Conservation (phyloP, 768 basidiomycete genomes). For the Gyrodon lividus region DNA sequence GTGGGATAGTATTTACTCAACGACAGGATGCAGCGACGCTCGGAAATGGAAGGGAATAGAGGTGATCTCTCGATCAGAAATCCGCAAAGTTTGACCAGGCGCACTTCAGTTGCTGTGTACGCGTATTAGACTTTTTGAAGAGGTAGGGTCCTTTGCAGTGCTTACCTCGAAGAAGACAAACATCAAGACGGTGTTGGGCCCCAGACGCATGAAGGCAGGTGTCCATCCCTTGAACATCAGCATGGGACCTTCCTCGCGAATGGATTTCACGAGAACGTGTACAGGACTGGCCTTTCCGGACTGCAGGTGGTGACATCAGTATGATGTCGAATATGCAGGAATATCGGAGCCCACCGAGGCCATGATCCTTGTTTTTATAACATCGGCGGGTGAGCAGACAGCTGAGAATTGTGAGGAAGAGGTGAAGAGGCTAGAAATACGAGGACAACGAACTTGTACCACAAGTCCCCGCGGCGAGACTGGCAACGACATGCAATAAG, state of each 20-base stretch:
- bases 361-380: conserved; percentile 76
- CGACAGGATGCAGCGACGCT: too few relatives aligned
- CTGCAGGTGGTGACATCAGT: conserved; percentile 34
- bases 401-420: conserved; percentile 40
- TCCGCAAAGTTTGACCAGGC: conserved; percentile 41
- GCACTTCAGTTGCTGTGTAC: conserved; percentile 65
- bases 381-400: conserved; percentile 77
- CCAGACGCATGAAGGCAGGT: conserved; percentile 80
- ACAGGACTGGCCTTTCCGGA: conserved; percentile 48
- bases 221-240: conserved; percentile 91
- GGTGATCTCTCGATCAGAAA: background rate
- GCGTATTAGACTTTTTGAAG: conserved; percentile 6
- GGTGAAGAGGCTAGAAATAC: background rate
- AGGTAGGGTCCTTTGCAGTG: background rate
- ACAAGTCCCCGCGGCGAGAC: conserved; percentile 68
- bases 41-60: background rate
- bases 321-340: background rate
- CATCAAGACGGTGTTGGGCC: conserved; percentile 80
- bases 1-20: too few relatives aligned
- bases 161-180: conserved; percentile 83
- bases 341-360: conserved; percentile 51
- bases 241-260: conserved; percentile 69
- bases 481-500: conserved; percentile 64
- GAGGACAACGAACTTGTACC: conserved; percentile 61
- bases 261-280: conserved; percentile 54